Base-by-base conservation (phyloP, 495 filamentous ascomycete species). In the Aspergillus nidulans region DNA sequence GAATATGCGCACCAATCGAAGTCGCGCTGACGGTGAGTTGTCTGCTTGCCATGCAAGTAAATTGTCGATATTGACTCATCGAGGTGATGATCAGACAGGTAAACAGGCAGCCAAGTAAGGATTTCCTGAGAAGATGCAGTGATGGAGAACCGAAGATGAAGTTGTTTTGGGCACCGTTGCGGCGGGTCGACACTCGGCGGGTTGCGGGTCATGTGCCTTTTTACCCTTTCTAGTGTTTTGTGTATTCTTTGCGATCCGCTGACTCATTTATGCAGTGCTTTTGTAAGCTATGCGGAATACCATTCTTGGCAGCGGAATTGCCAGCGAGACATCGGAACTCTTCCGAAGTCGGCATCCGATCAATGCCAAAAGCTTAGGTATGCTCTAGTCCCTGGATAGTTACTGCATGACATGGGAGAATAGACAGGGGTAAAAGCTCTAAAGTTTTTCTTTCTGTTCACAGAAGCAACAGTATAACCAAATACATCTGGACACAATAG, bases 11-110 rank as follows among this genome's bases (percentile, higher is more conserved):
- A 19, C 30, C 26, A 42, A 19, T 34, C 49, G 25, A 20, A 49
- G 32, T 40, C 52, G 55, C 36, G 52, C 52, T 52, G 57, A 50
- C 16, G 41, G 51, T 52, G 46, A 47, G 52, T 51, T 59, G 57
- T 42, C 57, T 20, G 30, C 30, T 25, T 45, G 19, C 15, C 23
- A 36, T 52, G 21, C 10, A 6, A 51, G 48, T 55, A 28, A 34
- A 41, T 52, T 34, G 43, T 18, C 32, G 41, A 41, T 21, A 32
- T 52, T 34, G 47, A 51, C 25, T 44, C 45, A 49, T 47, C 16
- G 23, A 7, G 38, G 34, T 24, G 15, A 8, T 26, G 42, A 40
- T 24, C n/a, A 21, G 30, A 32, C 42, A 28, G 38, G n/a, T 16
- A 38, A 46, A 28, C 6, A 18, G 42, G 19, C 21, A 28, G 40